phyloP scores from a whole-genome alignment of 176 grass and related monocot genomes.

The Aechmea fasciata region DNA sequence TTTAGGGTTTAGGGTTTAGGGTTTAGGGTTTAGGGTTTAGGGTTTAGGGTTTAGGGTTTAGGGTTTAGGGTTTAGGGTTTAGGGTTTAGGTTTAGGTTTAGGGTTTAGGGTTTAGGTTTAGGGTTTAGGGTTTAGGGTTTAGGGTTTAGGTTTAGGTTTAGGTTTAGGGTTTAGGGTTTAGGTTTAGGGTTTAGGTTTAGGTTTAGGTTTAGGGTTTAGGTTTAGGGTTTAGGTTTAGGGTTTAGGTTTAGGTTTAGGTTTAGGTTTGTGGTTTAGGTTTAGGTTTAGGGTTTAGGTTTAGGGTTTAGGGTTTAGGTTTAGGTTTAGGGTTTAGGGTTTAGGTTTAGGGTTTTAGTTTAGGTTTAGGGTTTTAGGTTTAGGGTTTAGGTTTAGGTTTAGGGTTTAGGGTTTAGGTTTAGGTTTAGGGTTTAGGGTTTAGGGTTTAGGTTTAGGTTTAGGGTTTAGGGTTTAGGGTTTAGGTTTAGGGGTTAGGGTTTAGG shows the following conservation, averaged over 20 bases:
- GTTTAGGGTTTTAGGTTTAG: too few species aligned
- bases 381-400: slow-evolving; percentile 15
- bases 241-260: slow-evolving; percentile 12
- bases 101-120: too few species aligned
- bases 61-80: background rate
- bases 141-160: too few species aligned
- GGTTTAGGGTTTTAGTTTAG: slow-evolving; percentile 4
- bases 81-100: background rate
- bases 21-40: background rate
- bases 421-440: slow-evolving; percentile 26
- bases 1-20: background rate
- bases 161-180: background rate
- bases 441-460: slow-evolving; percentile 4
- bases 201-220: background rate
- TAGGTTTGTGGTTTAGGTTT: too few species aligned
- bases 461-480: too few species aligned
- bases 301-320: slow-evolving; percentile 6
- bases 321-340: slow-evolving; percentile 14
- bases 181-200: background rate
- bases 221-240: slow-evolving; percentile 8
- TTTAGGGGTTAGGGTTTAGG: too few species aligned
- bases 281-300: slow-evolving; percentile 7
- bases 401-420: slow-evolving; percentile 32
- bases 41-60: background rate
- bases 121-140: background rate